phyloP scores from a whole-genome alignment of 2,329 filamentous ascomycete species.

The Xylariaceae sp. region DNA sequence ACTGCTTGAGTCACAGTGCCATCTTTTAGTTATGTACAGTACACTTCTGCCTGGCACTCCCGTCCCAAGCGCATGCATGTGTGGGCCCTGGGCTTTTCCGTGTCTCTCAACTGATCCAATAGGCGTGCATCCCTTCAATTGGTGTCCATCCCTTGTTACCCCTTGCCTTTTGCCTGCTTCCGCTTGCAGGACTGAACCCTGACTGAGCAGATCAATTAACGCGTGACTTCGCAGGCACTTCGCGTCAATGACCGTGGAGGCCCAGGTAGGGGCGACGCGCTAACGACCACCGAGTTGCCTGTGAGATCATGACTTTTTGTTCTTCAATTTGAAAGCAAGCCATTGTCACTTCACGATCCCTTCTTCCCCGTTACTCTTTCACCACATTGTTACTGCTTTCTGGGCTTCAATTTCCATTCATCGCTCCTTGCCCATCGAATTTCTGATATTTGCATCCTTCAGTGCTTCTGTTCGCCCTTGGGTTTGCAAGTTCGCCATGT shows the following conservation, averaged over 20 bases:
- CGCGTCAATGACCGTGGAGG: conserved; percentile 23
- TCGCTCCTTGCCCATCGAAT: not conserved
- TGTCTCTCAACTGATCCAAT: no score
- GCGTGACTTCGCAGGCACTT: conserved; percentile 32
- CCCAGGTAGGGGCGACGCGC: conserved; percentile 24
- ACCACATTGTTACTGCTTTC: not conserved
- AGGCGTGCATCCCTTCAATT: not conserved
- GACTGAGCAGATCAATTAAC: conserved; percentile 26
- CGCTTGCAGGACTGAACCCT: not conserved
- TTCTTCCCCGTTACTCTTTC: not conserved
- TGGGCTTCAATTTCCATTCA: not conserved
- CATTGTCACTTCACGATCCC: not conserved
- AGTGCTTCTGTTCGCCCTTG: no score
- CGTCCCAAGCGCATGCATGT: no score
- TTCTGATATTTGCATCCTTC: not conserved
- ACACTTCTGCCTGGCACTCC: no score
- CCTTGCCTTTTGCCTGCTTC: not conserved
- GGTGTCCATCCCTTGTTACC: not conserved
- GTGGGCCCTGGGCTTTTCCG: no score
- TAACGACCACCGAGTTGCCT: conserved; percentile 18
- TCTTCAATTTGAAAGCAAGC: no score
- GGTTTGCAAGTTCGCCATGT: no score
- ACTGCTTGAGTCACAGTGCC: no score
- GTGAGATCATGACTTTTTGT: conserved; percentile 29
- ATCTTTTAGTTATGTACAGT: no score